Base-by-base conservation (phyloP, 2,329 filamentous ascomycete species). In the Penicillium expansum region DNA sequence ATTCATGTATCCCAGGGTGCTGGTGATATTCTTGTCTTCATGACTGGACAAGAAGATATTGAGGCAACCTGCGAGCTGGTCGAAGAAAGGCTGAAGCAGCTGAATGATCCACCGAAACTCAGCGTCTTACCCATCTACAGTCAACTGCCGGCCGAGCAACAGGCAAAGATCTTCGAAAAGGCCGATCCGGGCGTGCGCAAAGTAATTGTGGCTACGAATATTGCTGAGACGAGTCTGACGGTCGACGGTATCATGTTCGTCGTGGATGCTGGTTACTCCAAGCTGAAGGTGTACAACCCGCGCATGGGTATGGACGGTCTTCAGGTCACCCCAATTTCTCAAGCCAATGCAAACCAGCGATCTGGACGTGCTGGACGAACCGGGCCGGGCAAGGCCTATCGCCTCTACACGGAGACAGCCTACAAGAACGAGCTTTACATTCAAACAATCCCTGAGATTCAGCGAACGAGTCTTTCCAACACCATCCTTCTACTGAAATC, bases 221-320 rank as follows among this genome's bases (percentile, higher is more conserved):
- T 99, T 74, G 94, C 94, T 2, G 94, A 99, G 75, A 99, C 94
- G 0, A 96, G 92, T 81, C 80, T 99, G 77, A 99, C 94, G 0
- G 94, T 99, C 6, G 94, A 99, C 70, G 94, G 94, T 63, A 99
- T 99, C 76, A 97, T 97, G 88, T 99, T 96, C 68, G 94, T 99
- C 22, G 94, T 99, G 5, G 94, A 99, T 72, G 87, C 91, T 1
- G 94, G 94, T 0, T 99, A 93, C 74, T 96, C 92, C 2, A 99
- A 99, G 74, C 84, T 97, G 71, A 99, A 99, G 73, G 94, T 99
- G 5, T 99, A 97, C 77, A 99, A 99, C 68, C 92, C 94, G 6
- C 90, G 92, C 52, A 97, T 99, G 91, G 94, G 94, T 56, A 99
- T 99, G 94, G 94, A 99, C 69, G 97, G 93, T 0, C 83, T 99